Evolutionary conservation across 495 filamentous ascomycete genomes (phyloP).

Genomic region (Podospora anserina): DNA sequence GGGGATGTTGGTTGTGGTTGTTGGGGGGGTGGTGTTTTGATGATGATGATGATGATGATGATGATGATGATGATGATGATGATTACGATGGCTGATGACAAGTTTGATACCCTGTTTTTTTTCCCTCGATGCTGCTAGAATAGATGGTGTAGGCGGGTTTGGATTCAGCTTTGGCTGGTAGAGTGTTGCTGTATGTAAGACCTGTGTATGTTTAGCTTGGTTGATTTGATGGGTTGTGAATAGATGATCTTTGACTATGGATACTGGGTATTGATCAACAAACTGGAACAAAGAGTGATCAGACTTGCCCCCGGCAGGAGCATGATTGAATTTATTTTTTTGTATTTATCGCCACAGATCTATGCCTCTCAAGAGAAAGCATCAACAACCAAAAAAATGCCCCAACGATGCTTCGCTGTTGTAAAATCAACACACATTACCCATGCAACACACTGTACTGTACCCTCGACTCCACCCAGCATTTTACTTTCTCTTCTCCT

Average conservation of each 20-base stretch:
- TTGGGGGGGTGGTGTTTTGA: conserved; percentile 5
- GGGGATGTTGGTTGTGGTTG: not conserved
- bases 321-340: not conserved
- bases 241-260: not conserved
- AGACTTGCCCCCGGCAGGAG: not conserved
- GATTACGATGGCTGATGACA: not conserved
- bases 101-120: not conserved
- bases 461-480: not conserved
- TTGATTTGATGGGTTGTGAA: not conserved
- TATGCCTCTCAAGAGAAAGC: not conserved
- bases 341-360: not conserved
- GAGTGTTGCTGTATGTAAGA: not conserved
- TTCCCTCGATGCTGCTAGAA: too few species aligned
- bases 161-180: not conserved
- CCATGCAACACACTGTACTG: not conserved
- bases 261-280: not conserved
- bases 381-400: not conserved
- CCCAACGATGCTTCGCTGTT: not conserved
- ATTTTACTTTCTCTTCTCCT: conserved; percentile 31
- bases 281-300: not conserved
- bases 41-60: not conserved
- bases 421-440: not conserved
- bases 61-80: too few species aligned
- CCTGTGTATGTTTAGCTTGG: not conserved
- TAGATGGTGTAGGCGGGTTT: not conserved